Base-by-base conservation (phyloP, 805 yeast genomes). In the Myxozyma sirexii region DNA sequence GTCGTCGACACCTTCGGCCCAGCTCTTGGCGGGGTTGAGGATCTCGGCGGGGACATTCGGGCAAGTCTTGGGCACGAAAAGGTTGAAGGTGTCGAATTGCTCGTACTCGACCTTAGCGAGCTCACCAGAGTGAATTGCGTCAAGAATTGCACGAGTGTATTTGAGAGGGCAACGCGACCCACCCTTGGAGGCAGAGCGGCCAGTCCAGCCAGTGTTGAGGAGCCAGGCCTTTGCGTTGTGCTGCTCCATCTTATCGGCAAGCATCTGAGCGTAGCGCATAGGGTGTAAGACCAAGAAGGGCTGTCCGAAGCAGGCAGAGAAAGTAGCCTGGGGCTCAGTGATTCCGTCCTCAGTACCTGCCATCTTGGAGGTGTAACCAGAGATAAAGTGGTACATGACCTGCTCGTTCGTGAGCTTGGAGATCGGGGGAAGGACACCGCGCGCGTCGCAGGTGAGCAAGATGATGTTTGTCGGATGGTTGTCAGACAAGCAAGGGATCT, bases 261-360 rank as follows among this genome's bases (percentile, higher is more conserved):
- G 84, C 85, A 93, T 96, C 77, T 90, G 89, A 47, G 98, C 98
- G 77, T 93, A 93, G 77, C 86, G 87, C 92, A 93, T 93, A 76
- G 99, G 99, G 78, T 93, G 99, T 76, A 93, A 81, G 37, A 93
- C 97, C 78, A 93, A 82, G 88, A 93, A 93, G 66, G 99, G 99
- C 81, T 93, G 98, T 74, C 98, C 99, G 76, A 92, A 93, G 81
- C 99, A 93, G 56, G 99, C 97, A 63, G 97, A 89, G 84, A 93
- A 93, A 19, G 97, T 90, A 58, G 97, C 97, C 77, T 89, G 91
- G 64, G 99, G 98, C 80, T 93, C 97, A 64, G 97, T 92, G 67
- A 93, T 90, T 77, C 99, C 99, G 76, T 90, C 96, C 79, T 93
- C 99, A 55, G 99, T 93, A 76, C 98, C 98, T 64, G 99, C 97